Evolutionary conservation across 805 yeast species (phyloP).

Genomic region (Cyberlindnera petersonii): DNA sequence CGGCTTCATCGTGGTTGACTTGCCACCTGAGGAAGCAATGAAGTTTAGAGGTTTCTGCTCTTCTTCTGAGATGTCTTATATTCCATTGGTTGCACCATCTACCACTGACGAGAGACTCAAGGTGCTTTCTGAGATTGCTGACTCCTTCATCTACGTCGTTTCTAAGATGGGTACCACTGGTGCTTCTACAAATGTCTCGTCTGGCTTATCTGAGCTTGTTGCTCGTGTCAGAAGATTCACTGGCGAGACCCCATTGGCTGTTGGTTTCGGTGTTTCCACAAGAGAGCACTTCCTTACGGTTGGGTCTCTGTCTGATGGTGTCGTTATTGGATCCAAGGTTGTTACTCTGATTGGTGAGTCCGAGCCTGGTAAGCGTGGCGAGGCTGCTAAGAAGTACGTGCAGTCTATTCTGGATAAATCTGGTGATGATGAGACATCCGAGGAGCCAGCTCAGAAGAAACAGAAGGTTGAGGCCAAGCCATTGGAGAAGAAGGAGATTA

Average conservation of each 20-base stretch:
- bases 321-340: constrained; percentile 89
- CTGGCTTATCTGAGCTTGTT: constrained; percentile 64
- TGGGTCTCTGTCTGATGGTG: constrained; percentile 86
- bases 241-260: constrained; percentile 82
- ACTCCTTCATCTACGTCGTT: constrained; percentile 93
- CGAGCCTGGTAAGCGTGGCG: constrained; percentile 53
- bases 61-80: constrained; percentile 67
- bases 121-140: constrained; percentile 79
- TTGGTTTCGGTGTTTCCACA: constrained; percentile 95
- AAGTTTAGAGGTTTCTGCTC: constrained; percentile 74
- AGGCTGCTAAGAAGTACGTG: constrained; percentile 63
- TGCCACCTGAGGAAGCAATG: constrained; percentile 97
- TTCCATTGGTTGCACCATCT: constrained; percentile 95
- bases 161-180: constrained; percentile 99
- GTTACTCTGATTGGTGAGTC: constrained; percentile 68
- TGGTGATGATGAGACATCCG: neutral
- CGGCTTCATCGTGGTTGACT: constrained; percentile 90
- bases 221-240: constrained; percentile 70
- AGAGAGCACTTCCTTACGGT: constrained; percentile 84
- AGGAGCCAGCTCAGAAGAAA: constrained; percentile 4
- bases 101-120: constrained; percentile 87
- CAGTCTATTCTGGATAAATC: constrained; percentile 59
- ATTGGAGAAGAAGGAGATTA: constrained; percentile 26
- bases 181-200: constrained; percentile 61
- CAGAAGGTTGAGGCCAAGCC: constrained; percentile 32